Evolutionary conservation across 176 grass and related monocot species (phyloP).

Genomic region (Aegilops umbellulata): DNA sequence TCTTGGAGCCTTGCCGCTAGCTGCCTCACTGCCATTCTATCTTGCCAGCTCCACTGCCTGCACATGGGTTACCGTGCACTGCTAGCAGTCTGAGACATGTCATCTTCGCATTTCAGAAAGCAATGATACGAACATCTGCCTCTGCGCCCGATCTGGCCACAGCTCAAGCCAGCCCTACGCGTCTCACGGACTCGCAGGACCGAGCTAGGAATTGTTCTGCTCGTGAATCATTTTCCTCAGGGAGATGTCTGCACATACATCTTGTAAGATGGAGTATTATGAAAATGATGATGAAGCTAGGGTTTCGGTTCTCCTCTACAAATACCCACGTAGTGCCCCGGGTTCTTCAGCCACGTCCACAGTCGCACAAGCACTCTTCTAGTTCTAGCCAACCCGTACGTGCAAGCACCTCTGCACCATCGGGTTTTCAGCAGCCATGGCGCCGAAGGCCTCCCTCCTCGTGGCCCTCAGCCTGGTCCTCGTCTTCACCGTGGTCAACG

Average conservation of each 20-base stretch:
- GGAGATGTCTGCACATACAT: background rate
- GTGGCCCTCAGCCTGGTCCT: slow-evolving; percentile 56
- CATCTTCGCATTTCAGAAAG: background rate
- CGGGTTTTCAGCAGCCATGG: slow-evolving; percentile 29
- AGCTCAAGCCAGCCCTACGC: background rate
- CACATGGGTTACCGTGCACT: slow-evolving; percentile 1
- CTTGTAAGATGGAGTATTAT: background rate
- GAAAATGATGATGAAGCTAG: background rate
- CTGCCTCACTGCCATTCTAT: slow-evolving; percentile 17
- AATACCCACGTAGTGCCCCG: slow-evolving; percentile 26
- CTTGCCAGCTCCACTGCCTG: slow-evolving; percentile 27
- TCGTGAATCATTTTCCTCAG: background rate
- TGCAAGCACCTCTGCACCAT: background rate
- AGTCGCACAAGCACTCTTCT: background rate
- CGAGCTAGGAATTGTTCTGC: background rate
- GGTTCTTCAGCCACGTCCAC: slow-evolving; percentile 8
- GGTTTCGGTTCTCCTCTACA: slow-evolving; percentile 32
- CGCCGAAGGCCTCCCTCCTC: slow-evolving; percentile 47
- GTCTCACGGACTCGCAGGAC: background rate
- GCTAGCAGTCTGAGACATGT: background rate
- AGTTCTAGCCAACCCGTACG: background rate
- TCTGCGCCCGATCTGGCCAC: background rate
- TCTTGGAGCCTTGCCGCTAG: slow-evolving; percentile 11
- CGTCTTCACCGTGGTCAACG: slow-evolving; percentile 50
- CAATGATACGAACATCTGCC: background rate